These are phyloP conservation scores for Boeremia exigua DNA, from an alignment of 2,329 filamentous ascomycete species.

Conservation along the genomic window DNA sequence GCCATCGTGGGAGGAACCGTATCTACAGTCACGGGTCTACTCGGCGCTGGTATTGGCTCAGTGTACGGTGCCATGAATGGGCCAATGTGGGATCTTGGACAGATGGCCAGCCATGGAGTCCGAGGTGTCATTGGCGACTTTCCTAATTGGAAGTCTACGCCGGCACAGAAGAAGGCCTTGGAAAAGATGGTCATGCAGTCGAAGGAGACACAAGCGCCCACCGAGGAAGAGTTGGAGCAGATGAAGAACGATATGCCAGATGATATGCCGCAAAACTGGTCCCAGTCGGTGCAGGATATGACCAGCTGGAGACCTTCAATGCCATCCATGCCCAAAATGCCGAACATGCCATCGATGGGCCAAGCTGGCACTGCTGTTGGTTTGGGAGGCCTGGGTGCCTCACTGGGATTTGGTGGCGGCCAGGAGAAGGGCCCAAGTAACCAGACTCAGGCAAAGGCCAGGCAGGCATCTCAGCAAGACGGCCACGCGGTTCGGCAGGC, in stretches of 20 bases:
- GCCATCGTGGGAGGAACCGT: constrained; percentile 44
- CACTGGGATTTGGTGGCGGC: constrained; percentile 27
- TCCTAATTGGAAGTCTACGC: constrained; percentile 43
- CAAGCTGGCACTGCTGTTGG: constrained; percentile 27
- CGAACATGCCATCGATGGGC: constrained; percentile 27
- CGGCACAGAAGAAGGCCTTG: constrained; percentile 44
- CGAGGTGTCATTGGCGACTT: constrained; percentile 42
- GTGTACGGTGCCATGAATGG: constrained; percentile 47
- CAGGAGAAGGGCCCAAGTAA: constrained; percentile 18
- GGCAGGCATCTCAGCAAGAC: constrained; percentile 22
- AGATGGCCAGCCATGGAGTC: constrained; percentile 47
- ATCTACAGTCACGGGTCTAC: constrained; percentile 41
- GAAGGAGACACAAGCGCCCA: constrained; percentile 42
- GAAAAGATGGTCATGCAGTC: constrained; percentile 49
- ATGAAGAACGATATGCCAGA: constrained; percentile 45
- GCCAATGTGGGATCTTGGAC: constrained; percentile 44
- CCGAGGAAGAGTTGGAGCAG: constrained; percentile 40
- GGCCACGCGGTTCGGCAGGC: constrained; percentile 4
- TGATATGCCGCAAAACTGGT: constrained; percentile 42
- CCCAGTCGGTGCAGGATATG: constrained; percentile 42
- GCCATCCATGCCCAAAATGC: constrained; percentile 36
- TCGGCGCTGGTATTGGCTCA: constrained; percentile 45
- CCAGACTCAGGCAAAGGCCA: constrained; percentile 6
- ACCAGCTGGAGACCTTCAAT: constrained; percentile 40
- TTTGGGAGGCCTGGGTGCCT: constrained; percentile 36